These are phyloP conservation scores for Cucurbita ficifolia DNA, from an alignment of 306 rosid species.

Conservation along the genomic window DNA sequence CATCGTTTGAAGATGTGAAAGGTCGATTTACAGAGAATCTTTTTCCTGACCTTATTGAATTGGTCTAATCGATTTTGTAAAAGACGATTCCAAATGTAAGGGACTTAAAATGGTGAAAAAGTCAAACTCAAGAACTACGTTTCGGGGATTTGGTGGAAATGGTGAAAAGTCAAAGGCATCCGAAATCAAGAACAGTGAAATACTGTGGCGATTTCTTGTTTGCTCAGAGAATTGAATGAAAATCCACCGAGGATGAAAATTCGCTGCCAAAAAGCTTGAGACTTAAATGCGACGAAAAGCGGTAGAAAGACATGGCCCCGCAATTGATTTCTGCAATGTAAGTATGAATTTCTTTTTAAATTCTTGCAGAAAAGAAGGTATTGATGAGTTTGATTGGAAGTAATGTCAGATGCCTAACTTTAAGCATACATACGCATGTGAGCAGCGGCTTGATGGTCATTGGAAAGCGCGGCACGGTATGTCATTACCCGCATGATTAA, in stretches of 20 bases:
- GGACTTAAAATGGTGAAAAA: background rate
- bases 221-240: background rate
- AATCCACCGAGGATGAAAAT: background rate
- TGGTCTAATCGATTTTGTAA: background rate
- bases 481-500: background rate
- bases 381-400: conserved; percentile 17
- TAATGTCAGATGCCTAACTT: conserved; percentile 36
- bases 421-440: conserved; percentile 51
- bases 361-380: background rate
- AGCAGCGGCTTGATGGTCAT: background rate
- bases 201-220: background rate
- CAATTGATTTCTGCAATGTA: background rate
- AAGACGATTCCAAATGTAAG: background rate
- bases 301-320: background rate
- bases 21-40: background rate
- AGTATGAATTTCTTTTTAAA: background rate
- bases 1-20: background rate
- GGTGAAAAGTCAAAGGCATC: background rate
- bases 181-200: background rate
- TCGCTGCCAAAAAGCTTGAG: background rate
- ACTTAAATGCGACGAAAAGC: background rate
- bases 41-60: background rate
- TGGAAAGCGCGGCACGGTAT: conserved; percentile 14
- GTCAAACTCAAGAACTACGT: background rate
- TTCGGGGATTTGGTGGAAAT: background rate